Evolutionary conservation across 164 flowering plant genomes (phyloP), one percentile per base, ranked within the genome.

Genomic region (Chimonanthus praecox): DNA sequence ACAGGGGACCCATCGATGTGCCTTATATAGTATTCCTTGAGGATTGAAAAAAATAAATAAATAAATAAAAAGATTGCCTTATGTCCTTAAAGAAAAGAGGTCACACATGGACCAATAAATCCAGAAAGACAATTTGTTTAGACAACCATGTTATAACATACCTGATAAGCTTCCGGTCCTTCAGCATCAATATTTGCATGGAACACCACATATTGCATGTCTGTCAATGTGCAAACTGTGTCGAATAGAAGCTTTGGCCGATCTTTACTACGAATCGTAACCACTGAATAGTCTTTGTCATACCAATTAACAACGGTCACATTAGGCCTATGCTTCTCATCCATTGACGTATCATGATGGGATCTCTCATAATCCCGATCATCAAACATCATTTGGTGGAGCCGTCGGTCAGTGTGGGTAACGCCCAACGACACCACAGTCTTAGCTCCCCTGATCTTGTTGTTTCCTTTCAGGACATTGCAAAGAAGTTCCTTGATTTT

Each of bases 331-430:
- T 80, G 86, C 47, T 74, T 83, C 47, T 80, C 90, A 75, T 85
- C 87, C 69, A 65, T 72, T 10, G 4, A 33, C 7, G 33, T 50
- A 49, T 79, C 89, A 60, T 74, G 79, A 47, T 72, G 86, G 7
- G 66, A 58, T 8, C 84, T 80, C 65, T 88, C 93, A 73, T 90
- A 93, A 63, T 95, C 99, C 60, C 97, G 78, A 67, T 90, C 99
- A 47, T 84, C 94, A 82, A 91, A 89, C 99, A 95, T 88, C 91
- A 95, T 87, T 78, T 93, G 97, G 76, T 95, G 99, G 75, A 95
- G 94, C 84, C 99, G 82, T 71, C 99, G 85, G 63, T 87, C 99
- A 5, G 90, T 84, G 73, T 92, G 93, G 4, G 90, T 88, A 45
- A 49, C 78, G 6, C 78, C 89, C 69, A 78, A 79, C 47, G 94